Evolutionary conservation across 208 protist species (phyloP).

Genomic region (Zelonia costaricensis): DNA sequence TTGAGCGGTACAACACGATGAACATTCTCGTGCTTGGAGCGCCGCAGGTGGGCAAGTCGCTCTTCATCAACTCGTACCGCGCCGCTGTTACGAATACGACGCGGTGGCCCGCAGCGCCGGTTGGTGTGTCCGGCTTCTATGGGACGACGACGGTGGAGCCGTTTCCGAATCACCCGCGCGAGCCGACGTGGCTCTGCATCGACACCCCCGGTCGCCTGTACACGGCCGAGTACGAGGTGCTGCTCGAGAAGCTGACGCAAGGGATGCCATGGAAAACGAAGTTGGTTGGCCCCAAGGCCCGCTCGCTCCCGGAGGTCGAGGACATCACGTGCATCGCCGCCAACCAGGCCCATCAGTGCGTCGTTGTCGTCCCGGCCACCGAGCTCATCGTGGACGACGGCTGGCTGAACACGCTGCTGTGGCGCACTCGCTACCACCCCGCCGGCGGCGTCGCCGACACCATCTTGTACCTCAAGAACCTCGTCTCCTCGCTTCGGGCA

Average conservation of each 20-base stretch:
- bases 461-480: conserved; percentile 48
- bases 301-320: conserved; percentile 36
- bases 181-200: conserved; percentile 77
- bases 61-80: conserved; percentile 78
- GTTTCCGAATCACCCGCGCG: conserved; percentile 61
- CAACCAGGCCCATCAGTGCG: conserved; percentile 70
- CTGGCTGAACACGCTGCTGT: conserved; percentile 56
- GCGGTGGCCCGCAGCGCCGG: conserved; percentile 75
- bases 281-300: conserved; percentile 40
- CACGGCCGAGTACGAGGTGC: conserved; percentile 23
- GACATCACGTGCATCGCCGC: conserved; percentile 40
- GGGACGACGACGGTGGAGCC: conserved; percentile 75
- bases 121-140: conserved; percentile 79
- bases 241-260: conserved; percentile 53
- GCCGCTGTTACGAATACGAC: conserved; percentile 53
- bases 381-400: conserved; percentile 75
- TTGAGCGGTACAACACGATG: conserved; percentile 31
- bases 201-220: conserved; percentile 83
- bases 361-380: conserved; percentile 72
- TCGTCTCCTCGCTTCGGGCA: conserved; percentile 46
- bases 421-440: conserved; percentile 44
- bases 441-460: conserved; percentile 47
- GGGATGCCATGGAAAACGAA: conserved; percentile 78
- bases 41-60: conserved; percentile 81
- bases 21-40: conserved; percentile 78